A percentile compares a stretch with the other conserved stretches of the same genome.
Conservation (phyloP, 495 filamentous ascomycete species). For the Podospora bellae-mahoneyi region DNA sequence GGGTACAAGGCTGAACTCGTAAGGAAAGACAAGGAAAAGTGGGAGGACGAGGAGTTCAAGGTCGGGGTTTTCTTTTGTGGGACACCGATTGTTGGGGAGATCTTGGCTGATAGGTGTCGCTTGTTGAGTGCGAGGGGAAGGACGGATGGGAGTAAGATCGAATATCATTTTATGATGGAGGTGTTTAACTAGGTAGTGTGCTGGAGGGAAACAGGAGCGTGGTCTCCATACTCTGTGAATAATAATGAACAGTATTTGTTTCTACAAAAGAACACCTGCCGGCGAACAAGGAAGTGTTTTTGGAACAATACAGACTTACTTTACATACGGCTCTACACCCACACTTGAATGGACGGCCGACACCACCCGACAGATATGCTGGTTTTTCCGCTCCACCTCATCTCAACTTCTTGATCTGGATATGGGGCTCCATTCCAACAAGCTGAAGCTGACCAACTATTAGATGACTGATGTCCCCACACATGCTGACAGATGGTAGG, state of each 20-base stretch:
- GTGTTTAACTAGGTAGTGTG: conserved; percentile 10
- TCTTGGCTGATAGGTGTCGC: conserved; percentile 22
- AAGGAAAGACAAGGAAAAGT: conserved; percentile 26
- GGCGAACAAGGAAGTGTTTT: no score
- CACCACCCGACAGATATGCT: no score
- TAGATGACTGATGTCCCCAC: background rate
- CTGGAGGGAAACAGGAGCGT: no score
- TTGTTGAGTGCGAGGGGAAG: conserved; percentile 19
- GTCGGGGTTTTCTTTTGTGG: conserved; percentile 25
- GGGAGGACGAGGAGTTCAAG: conserved; percentile 21
- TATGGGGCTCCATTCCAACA: background rate
- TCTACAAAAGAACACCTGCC: no score
- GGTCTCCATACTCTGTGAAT: no score
- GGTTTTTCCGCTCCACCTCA: background rate
- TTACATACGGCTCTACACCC: no score
- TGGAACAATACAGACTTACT: no score
- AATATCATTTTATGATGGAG: conserved; percentile 27
- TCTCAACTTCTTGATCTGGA: background rate
- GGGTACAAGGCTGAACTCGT: conserved; percentile 25
- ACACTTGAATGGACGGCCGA: no score
- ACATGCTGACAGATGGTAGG: background rate
- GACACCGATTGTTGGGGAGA: conserved; percentile 20
- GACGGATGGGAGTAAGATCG: conserved; percentile 19
- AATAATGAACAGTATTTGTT: no score
- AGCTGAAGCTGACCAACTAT: background rate